phyloP scores from a whole-genome alignment of 495 filamentous ascomycete genomes.

The Aspergillus avenaceus region DNA sequence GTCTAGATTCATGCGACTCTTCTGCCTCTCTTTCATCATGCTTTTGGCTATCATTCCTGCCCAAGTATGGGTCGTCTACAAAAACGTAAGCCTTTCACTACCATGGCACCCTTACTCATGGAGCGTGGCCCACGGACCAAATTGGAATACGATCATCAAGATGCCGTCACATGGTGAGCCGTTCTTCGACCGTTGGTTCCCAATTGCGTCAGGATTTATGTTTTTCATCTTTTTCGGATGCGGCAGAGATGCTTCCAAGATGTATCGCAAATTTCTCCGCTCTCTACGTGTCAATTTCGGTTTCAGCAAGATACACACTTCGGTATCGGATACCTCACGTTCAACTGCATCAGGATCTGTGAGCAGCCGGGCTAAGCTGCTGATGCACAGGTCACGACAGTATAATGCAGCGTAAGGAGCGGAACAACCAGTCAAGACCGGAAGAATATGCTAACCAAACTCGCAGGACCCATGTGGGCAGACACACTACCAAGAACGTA shows the following conservation, averaged over 20 bases:
- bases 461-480: conserved; percentile 6
- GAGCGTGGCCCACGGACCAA: conserved; percentile 48
- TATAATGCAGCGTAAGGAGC: conserved; percentile 15
- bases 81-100: conserved; percentile 41
- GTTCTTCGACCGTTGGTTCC: conserved; percentile 64
- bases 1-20: conserved; percentile 74
- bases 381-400: conserved; percentile 21
- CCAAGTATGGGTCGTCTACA: conserved; percentile 54
- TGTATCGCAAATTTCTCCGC: conserved; percentile 55
- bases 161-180: conserved; percentile 52
- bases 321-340: conserved; percentile 11
- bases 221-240: conserved; percentile 80
- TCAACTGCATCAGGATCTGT: conserved; percentile 12
- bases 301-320: conserved; percentile 13
- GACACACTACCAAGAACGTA: background rate
- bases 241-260: conserved; percentile 67
- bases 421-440: background rate
- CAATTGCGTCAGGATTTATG: conserved; percentile 53
- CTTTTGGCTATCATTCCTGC: conserved; percentile 64
- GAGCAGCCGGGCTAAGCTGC: conserved; percentile 20
- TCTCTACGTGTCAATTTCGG: conserved; percentile 25
- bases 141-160: conserved; percentile 59
- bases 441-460: background rate
- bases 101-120: conserved; percentile 49
- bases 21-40: conserved; percentile 65